Base-by-base conservation (phyloP, 306 rosid species). In the Acacia melanoxylon region DNA sequence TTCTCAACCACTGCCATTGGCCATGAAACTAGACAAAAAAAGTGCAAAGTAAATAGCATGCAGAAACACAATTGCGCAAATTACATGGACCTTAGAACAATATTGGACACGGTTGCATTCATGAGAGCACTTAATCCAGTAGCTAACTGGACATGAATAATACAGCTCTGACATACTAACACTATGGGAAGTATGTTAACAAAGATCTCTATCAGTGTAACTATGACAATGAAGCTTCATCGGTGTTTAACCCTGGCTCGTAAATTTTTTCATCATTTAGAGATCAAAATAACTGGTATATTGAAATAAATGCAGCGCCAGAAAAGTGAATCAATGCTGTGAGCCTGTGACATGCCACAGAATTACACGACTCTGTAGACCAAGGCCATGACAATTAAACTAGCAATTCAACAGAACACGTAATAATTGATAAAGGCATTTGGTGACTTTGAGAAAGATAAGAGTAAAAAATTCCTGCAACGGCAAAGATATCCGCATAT, bases 141-240 rank as follows among this genome's bases (percentile, higher is more conserved):
- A 19, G 45, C 15, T 9, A 37, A 20, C 17, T 19, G 44, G 17
- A 48, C 4, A 46, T 27, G 7, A 48, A 27, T 5, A 37, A 37
- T 37, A 37, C 41, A 37, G 41, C 41, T 37, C 41, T 37, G 41
- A 37, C 6, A 37, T 37, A 37, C 41, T 37, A 6, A 37, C 41
- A 37, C 1, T 37, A 6, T 37, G 8, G 41, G 41, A 37, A 37
- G 41, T 37, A 6, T 37, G 41, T n/a, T 22, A 20, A n/a, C 65
- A 58, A 58, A n/a, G 82, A 82, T 42, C 86, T 85, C 90, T 80
- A 77, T 87, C 90, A 83, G 90, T 85, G 90, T 87, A 85, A 85
- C 90, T 85, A 87, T 87, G 88, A 87, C 90, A 72, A 80, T 68
- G 31, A 82, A 80, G 87, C 88, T 62, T 85, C 90, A 85, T 77